Percentiles rank a stretch among this genome's conserved stretches.
phyloP scores from a whole-genome alignment of 2,329 filamentous ascomycete species.

The Trichoderma asperellum region DNA sequence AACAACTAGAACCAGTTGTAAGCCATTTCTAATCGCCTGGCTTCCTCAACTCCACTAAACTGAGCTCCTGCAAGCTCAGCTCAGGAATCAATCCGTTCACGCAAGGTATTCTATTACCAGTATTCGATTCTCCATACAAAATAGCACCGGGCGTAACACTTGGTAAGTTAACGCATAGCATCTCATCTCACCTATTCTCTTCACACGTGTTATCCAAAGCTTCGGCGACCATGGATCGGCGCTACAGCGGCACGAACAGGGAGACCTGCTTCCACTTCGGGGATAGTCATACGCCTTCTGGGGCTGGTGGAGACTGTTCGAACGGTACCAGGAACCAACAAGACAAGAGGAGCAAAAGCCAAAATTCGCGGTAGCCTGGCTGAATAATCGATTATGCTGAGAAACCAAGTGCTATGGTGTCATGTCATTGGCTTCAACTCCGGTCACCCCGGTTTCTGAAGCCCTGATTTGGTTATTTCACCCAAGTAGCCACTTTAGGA shows the following conservation, averaged over 20 bases:
- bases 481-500: not conserved
- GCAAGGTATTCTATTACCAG: not conserved
- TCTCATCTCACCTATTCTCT: not conserved
- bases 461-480: not conserved
- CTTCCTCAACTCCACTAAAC: not conserved
- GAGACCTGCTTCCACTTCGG: constrained; percentile 6
- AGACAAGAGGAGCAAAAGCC: not conserved
- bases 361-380: not conserved
- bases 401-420: not conserved
- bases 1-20: not conserved
- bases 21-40: not conserved
- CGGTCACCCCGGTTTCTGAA: not conserved
- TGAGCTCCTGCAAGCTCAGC: not conserved
- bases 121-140: not conserved
- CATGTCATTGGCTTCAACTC: not conserved
- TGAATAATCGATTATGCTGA: not conserved
- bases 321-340: not conserved
- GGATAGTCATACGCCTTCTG: not conserved
- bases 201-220: not conserved
- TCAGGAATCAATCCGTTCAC: not conserved
- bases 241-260: constrained; percentile 15
- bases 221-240: constrained; percentile 6
- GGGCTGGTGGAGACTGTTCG: not conserved
- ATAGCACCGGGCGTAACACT: not conserved
- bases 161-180: not conserved